Evolutionary conservation across 176 grass and related monocot species (phyloP), one percentile per base, ranked within the genome.

Genomic region (Cenchrus americanus): DNA sequence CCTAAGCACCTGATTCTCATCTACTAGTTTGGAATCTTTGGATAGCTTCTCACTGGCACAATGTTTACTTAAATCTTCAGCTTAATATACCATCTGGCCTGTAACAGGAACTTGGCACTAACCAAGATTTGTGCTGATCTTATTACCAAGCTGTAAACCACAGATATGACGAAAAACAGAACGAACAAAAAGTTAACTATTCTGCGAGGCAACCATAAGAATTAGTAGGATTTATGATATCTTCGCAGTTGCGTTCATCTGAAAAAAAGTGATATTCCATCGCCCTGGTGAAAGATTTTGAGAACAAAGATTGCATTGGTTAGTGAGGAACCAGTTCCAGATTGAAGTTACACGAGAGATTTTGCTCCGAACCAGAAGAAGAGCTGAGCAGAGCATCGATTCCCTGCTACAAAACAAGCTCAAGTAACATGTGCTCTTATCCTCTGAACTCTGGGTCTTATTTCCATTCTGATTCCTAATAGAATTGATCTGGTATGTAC

Each of bases 1-100:
- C 49, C 69, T 78, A 72, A 82, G 78, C 82, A 84, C 21, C 61
- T 68, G 74, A 88, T 84, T 84, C 87, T 80, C 76, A 2, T 77
- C 78, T 89, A 86, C 23, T 78, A 82, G n/a, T n/a, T n/a, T 53
- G 27, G 34, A 37, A 37, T 37, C 34, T 37, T 3, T 37, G 34
- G 71, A 23, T 78, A 71, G 67, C 49, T 60, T 40, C 23, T 79
- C 26, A 52, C 18, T 54, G 53, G 82, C 22, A 37, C 63, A 57
- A 63, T 46, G 8, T 85, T 69, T n/a, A 70, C 1, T 62, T 17
- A 69, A 80, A 62, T 40, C 51, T 59, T 80, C 32, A 34, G 44
- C 24, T 74, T 51, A 69, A 80, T 52, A 68, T 47, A 51, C 34
- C 60, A 57, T 50, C 40, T 81, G 53, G 32, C 64, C 69, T 80